These are phyloP conservation scores for Fonsecaea erecta DNA, from an alignment of 2,329 filamentous ascomycete genomes.

Conservation along the genomic window DNA sequence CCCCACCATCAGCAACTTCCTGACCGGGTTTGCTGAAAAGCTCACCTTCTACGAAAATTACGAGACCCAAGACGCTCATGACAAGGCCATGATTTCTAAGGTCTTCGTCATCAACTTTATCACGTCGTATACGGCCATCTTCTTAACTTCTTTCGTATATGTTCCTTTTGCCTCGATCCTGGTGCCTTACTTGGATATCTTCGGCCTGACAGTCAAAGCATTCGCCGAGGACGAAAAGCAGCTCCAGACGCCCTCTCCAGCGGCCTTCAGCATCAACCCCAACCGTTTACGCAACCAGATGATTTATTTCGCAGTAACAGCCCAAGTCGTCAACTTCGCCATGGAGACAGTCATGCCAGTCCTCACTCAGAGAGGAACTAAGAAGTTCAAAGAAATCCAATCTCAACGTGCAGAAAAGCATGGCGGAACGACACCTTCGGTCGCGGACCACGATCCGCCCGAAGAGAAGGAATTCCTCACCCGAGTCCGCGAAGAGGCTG, in stretches of 20 bases:
- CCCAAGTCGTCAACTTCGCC: constrained; percentile 84
- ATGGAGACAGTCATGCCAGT: constrained; percentile 86
- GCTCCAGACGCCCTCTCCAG: constrained; percentile 58
- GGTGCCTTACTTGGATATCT: constrained; percentile 83
- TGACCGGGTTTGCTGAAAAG: constrained; percentile 75
- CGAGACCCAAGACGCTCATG: constrained; percentile 80
- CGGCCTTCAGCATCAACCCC: constrained; percentile 80
- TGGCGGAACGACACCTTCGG: constrained; percentile 55
- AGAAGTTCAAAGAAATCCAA: constrained; percentile 78
- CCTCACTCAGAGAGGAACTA: constrained; percentile 75
- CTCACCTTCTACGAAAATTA: constrained; percentile 91
- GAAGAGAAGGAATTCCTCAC: constrained; percentile 81
- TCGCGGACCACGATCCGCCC: constrained; percentile 65
- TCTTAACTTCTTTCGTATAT: constrained; percentile 91
- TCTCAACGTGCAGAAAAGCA: constrained; percentile 62
- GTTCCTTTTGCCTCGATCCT: constrained; percentile 86
- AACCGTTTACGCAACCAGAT: constrained; percentile 84
- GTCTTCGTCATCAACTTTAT: constrained; percentile 97
- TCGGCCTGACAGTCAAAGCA: constrained; percentile 72
- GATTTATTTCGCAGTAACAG: constrained; percentile 94
- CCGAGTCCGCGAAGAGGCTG: constrained; percentile 80
- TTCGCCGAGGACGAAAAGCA: constrained; percentile 78
- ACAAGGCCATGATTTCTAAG: constrained; percentile 85
- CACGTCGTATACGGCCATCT: constrained; percentile 89
- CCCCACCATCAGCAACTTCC: constrained; percentile 74